These are phyloP conservation scores for Quercus wislizeni DNA, from an alignment of 306 rosid genomes.

Conservation along the genomic window DNA sequence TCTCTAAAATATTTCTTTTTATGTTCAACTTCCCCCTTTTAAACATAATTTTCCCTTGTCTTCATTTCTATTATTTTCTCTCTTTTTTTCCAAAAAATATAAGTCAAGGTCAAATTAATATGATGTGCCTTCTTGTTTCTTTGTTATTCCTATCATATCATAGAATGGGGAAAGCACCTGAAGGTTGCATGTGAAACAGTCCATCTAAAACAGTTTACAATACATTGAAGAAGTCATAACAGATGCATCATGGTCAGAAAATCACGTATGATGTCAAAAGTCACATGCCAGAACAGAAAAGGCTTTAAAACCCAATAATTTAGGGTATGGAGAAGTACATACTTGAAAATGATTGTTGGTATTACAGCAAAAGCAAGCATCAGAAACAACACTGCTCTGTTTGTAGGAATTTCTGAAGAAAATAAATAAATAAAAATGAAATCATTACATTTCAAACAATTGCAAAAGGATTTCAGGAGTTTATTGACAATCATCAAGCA, in stretches of 20 bases:
- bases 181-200: slow-evolving; percentile 8
- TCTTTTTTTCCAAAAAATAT: no score
- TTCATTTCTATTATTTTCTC: no score
- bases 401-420: slow-evolving; percentile 59
- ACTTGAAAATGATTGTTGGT: slow-evolving; percentile 81
- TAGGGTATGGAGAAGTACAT: slow-evolving; percentile 28
- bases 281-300: slow-evolving; percentile 3
- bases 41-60: no score
- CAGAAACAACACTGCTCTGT: slow-evolving; percentile 44
- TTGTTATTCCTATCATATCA: slow-evolving; percentile 5
- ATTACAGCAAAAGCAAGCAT: slow-evolving; percentile 74
- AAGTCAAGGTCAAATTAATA: no score
- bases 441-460: slow-evolving; percentile 8
- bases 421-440: slow-evolving; percentile 16
- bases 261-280: neutral
- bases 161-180: slow-evolving; percentile 5
- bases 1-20: no score
- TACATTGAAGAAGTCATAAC: neutral
- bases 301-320: slow-evolving; percentile 5
- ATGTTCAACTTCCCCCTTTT: no score
- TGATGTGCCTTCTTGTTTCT: neutral
- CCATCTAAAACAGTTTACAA: neutral
- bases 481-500: neutral
- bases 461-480: neutral
- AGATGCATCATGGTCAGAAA: slow-evolving; percentile 5